These are phyloP conservation scores for Neurospora pannonica DNA, from an alignment of 495 filamentous ascomycete species.

Conservation along the genomic window DNA sequence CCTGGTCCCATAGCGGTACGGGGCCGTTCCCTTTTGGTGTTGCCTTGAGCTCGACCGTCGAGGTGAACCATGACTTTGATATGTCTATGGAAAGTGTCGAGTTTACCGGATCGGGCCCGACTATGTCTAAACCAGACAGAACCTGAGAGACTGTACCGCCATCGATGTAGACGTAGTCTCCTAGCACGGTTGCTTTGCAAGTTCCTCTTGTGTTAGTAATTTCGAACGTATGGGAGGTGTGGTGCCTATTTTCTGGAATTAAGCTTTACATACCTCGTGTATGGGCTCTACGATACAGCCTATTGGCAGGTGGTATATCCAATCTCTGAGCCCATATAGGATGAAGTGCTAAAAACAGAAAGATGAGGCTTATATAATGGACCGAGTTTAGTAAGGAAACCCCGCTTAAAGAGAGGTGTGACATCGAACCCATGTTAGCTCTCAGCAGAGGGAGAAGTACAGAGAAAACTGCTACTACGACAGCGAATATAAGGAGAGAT, in stretches of 20 bases:
- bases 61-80: slow-evolving; percentile 25
- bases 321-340: too few relatives aligned
- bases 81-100: slow-evolving; percentile 19
- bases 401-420: too few relatives aligned
- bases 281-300: not conserved
- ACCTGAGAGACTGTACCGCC: too few relatives aligned
- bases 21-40: slow-evolving; percentile 11
- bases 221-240: too few relatives aligned
- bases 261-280: not conserved
- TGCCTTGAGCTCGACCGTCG: slow-evolving; percentile 14
- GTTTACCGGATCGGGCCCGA: not conserved
- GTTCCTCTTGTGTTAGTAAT: not conserved
- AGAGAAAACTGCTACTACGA: too few relatives aligned
- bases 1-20: slow-evolving; percentile 10
- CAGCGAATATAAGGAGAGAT: too few relatives aligned
- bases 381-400: too few relatives aligned
- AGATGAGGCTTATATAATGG: too few relatives aligned
- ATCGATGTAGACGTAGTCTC: slow-evolving; percentile 13
- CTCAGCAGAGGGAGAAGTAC: too few relatives aligned
- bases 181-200: slow-evolving; percentile 3
- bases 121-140: too few relatives aligned
- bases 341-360: too few relatives aligned
- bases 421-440: too few relatives aligned
- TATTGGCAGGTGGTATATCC: not conserved
- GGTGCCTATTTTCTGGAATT: not conserved